phyloP scores from a whole-genome alignment of 2,329 filamentous ascomycete species.

The Colletotrichum endophyticum region DNA sequence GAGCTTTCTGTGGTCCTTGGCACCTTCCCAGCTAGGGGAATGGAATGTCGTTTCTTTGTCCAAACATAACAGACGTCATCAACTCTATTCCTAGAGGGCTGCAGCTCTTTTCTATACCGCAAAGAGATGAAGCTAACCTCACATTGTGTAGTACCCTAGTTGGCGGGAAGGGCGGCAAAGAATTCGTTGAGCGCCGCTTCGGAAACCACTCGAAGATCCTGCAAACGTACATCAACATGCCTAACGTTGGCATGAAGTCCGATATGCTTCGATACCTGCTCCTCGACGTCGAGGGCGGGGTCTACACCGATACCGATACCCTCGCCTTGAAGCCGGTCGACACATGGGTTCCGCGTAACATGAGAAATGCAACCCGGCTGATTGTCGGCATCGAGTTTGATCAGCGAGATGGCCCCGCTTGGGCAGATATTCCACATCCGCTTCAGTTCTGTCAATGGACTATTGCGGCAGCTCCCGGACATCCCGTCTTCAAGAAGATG shows the following conservation, averaged over 20 bases:
- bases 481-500: conserved; percentile 33
- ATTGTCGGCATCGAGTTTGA: conserved; percentile 34
- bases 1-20: background rate
- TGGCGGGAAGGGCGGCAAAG: conserved; percentile 25
- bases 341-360: conserved; percentile 34
- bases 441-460: conserved; percentile 27
- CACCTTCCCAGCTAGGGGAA: background rate
- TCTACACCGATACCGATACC: conserved; percentile 64
- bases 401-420: conserved; percentile 26
- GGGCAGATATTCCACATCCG: conserved; percentile 21
- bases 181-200: conserved; percentile 25
- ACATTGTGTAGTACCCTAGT: conserved; percentile 26
- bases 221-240: conserved; percentile 25
- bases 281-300: conserved; percentile 76
- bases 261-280: conserved; percentile 74
- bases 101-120: background rate
- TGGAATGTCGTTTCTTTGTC: background rate
- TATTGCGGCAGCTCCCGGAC: conserved; percentile 25
- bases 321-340: conserved; percentile 38
- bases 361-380: conserved; percentile 11
- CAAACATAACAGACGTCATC: background rate
- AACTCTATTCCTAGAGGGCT: background rate
- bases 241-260: conserved; percentile 53
- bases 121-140: background rate
- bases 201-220: conserved; percentile 21